Conservation (phyloP, 2,329 filamentous ascomycete genomes). For the Myotisia sp. region DNA sequence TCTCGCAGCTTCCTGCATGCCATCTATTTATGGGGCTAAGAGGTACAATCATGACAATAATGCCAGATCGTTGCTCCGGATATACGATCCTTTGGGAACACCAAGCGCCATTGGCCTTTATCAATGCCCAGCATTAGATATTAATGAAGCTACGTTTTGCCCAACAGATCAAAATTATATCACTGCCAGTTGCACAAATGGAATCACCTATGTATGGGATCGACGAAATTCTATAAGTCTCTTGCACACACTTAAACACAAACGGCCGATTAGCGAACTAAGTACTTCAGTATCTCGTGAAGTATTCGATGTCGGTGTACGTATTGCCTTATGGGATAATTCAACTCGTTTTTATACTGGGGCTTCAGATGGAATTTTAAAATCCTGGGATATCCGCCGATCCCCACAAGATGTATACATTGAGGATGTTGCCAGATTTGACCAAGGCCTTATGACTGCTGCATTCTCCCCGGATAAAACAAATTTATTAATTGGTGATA, state of each 20-base stretch:
- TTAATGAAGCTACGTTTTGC: conserved; percentile 45
- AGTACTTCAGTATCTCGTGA: conserved; percentile 29
- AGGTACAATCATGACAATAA: conserved; percentile 21
- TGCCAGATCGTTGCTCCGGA: conserved; percentile 37
- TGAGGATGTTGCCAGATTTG: conserved; percentile 35
- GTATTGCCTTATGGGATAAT: conserved; percentile 44
- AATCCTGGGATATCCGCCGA: conserved; percentile 44
- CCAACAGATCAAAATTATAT: conserved; percentile 34
- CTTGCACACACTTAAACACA: conserved; percentile 39
- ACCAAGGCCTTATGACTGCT: conserved; percentile 44
- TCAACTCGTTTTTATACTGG: conserved; percentile 43
- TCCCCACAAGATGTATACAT: conserved; percentile 38
- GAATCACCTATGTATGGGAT: conserved; percentile 48
- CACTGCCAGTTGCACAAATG: conserved; percentile 47
- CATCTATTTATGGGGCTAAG: conserved; percentile 13
- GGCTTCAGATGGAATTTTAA: conserved; percentile 46
- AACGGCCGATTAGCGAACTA: conserved; percentile 36
- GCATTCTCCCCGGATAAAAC: conserved; percentile 42
- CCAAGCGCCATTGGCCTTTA: conserved; percentile 31
- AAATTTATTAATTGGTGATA: conserved; percentile 44
- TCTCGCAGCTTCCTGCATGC: conserved; percentile 35
- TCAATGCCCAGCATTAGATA: conserved; percentile 45
- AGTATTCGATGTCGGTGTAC: conserved; percentile 42
- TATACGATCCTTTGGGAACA: conserved; percentile 34
- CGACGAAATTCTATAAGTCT: conserved; percentile 32